Evolutionary conservation across 495 filamentous ascomycete genomes (phyloP).

Genomic region (Trichoderma virens): DNA sequence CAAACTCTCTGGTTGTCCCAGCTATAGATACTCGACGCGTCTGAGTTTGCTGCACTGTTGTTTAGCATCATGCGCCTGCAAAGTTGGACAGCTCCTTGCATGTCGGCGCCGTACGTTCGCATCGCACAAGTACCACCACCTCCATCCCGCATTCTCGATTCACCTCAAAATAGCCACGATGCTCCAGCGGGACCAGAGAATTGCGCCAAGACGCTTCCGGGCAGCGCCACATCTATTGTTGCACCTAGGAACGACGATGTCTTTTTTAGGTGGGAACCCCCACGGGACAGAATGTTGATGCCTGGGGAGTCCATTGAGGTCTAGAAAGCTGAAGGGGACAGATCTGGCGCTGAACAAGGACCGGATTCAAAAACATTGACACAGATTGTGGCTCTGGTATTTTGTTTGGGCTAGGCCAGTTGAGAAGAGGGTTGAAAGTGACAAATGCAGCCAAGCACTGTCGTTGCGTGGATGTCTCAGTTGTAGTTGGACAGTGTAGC

Average conservation of each 20-base stretch:
- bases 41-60: too few species aligned
- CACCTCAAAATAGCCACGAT: neutral
- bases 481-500: neutral
- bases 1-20: too few species aligned
- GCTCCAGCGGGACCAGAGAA: neutral
- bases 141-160: neutral
- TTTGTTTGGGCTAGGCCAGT: neutral
- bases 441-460: neutral
- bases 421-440: too few species aligned
- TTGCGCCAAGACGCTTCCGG: conserved; percentile 1
- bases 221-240: conserved; percentile 5
- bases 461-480: neutral
- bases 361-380: neutral
- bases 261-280: conserved; percentile 1
- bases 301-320: neutral
- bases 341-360: neutral
- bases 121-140: neutral
- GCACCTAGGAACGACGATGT: neutral
- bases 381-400: neutral
- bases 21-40: too few species aligned
- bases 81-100: too few species aligned
- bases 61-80: too few species aligned
- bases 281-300: neutral
- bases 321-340: neutral
- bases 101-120: neutral